Evolutionary conservation across 805 yeast species (phyloP).

Genomic region (Saturnispora diversa): DNA sequence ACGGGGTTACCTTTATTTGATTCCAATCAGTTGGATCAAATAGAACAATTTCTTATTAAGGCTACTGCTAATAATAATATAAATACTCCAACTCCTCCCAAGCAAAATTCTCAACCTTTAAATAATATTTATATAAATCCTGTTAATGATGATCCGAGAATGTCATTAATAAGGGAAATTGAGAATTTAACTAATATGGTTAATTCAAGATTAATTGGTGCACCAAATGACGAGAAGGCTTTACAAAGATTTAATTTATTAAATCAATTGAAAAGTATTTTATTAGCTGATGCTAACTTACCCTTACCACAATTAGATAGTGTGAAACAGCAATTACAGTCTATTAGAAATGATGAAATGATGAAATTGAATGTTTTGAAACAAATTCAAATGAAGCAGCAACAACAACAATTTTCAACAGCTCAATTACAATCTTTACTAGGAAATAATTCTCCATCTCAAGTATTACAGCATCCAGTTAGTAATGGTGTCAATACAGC

Average conservation of each 20-base stretch:
- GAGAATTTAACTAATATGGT: constrained; percentile 37
- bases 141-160: constrained; percentile 1
- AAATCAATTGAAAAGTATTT: constrained; percentile 34
- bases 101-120: constrained; percentile 7
- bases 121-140: background rate
- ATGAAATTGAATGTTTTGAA: constrained; percentile 22
- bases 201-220: constrained; percentile 31
- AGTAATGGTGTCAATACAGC: constrained; percentile 10
- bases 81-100: constrained; percentile 21
- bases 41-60: constrained; percentile 63
- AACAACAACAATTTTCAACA: constrained; percentile 17
- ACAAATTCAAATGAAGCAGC: constrained; percentile 19
- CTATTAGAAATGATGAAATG: constrained; percentile 30
- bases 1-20: constrained; percentile 70
- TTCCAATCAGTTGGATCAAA: constrained; percentile 54
- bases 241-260: constrained; percentile 38
- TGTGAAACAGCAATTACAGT: constrained; percentile 27
- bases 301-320: constrained; percentile 27
- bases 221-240: constrained; percentile 34
- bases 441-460: background rate
- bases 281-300: constrained; percentile 26
- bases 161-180: constrained; percentile 24
- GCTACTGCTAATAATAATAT: constrained; percentile 35
- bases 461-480: background rate
- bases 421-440: constrained; percentile 16